Base-by-base conservation (phyloP, 2,329 filamentous ascomycete genomes). In the Exutisphaerella laricina region DNA sequence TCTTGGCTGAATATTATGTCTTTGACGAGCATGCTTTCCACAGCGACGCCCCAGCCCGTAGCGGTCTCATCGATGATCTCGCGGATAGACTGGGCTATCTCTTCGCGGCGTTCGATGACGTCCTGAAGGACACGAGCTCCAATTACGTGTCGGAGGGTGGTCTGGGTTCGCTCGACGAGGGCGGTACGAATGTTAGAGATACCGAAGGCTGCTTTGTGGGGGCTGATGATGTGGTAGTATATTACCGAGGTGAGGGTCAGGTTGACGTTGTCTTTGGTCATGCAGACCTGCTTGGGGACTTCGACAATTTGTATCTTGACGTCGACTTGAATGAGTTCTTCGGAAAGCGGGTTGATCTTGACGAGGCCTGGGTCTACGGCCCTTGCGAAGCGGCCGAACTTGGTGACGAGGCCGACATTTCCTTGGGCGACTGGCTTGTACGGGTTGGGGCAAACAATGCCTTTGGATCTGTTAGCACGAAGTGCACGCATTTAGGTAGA, bases 181-280 rank as follows among this genome's bases (percentile, higher is more conserved):
- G 92, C 92, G 70, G 94, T 88, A 57, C 85, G 85, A 49, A 98
- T 85, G 66, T 97, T 92, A 69, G 84, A 77, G 65, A 98, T 96
- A 55, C 92, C 92, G 64, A 97, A 98, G 47, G 92, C 90, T 46
- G 90, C 88, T 71, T 94, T 96, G 77, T 97, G 90, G 1, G 92
- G 92, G 20, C 85, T 85, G 42, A 84, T 85, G 61, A 98, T 90
- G 75, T 95, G 89, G 73, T 98, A 98, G 78, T 98, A 98, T 70
- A 98, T 96, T 64, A 98, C 92, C 4, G 87, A 94, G 35, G 89
- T 97, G 55, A 98, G 76, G 58, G 89, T 83, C 30, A 98, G 18
- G 33, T 86, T 94, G 51, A 97, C 92, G 60, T 98, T 98, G 75
- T 98, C 92, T 73, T 97, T 97, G 66, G 92, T 98, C 89, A 98